Conservation (phyloP, 179 eudicot genomes). For the Heliamphora ciliata region DNA sequence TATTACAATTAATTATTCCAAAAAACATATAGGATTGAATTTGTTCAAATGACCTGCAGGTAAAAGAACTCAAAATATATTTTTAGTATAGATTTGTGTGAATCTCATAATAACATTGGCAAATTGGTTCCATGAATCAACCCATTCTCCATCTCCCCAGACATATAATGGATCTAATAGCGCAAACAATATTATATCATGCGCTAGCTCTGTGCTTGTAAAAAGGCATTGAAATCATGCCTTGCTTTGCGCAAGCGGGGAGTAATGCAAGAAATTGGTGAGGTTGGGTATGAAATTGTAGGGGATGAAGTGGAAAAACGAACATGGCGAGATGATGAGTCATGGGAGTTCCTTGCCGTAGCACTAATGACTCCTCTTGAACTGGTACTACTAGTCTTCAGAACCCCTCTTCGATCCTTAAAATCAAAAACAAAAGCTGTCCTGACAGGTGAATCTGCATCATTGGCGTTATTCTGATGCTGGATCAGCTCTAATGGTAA, state of each 20-base stretch:
- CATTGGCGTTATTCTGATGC: constrained; percentile 41
- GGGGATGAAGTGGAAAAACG: constrained; percentile 51
- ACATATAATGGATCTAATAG: no score
- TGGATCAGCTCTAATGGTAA: constrained; percentile 68
- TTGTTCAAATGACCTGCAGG: no score
- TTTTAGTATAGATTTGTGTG: no score
- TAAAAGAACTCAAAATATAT: no score
- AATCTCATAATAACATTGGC: no score
- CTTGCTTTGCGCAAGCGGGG: constrained; percentile 38
- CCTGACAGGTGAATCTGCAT: constrained; percentile 63
- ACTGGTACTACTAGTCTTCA: constrained; percentile 14
- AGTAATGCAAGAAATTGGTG: constrained; percentile 36
- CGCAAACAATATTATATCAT: neutral
- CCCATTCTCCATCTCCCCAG: no score
- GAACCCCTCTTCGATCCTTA: constrained; percentile 33
- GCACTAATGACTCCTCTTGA: neutral
- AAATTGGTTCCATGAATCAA: no score
- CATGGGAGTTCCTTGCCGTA: constrained; percentile 24
- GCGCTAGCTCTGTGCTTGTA: constrained; percentile 49
- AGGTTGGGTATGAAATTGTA: constrained; percentile 17
- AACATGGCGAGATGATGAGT: constrained; percentile 35
- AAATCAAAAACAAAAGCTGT: constrained; percentile 69
- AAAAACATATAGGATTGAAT: no score
- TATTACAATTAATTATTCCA: no score
- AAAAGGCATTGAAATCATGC: constrained; percentile 53